Evolutionary conservation across 2,329 filamentous ascomycete species (phyloP).

Genomic region (Verticillium dahliae): DNA sequence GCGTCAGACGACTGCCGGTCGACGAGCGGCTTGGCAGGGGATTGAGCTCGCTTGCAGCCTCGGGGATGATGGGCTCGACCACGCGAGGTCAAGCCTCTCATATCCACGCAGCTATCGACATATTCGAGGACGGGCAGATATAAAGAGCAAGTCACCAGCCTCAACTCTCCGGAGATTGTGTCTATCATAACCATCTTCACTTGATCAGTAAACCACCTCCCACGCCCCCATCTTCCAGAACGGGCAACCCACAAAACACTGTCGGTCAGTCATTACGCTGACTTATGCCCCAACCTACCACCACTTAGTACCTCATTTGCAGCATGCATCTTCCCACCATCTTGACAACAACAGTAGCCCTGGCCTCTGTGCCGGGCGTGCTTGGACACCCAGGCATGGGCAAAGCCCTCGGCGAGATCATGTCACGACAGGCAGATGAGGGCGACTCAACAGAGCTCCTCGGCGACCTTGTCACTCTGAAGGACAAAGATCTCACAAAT

Average conservation of each 20-base stretch:
- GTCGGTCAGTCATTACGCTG: background rate
- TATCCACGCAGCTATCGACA: background rate
- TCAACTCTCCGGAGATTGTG: background rate
- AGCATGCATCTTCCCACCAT: constrained; percentile 10
- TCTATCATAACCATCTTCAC: background rate
- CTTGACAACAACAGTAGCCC: constrained; percentile 8
- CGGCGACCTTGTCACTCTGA: constrained; percentile 12
- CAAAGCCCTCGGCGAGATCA: constrained; percentile 11
- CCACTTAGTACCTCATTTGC: constrained; percentile 45
- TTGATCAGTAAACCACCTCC: background rate
- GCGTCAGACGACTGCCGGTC: background rate
- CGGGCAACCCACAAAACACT: background rate
- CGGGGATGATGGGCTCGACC: background rate
- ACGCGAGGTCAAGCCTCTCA: background rate
- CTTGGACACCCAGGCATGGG: constrained; percentile 13
- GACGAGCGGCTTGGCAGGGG: background rate
- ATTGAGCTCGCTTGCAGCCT: background rate
- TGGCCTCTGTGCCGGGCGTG: constrained; percentile 7
- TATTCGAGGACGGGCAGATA: background rate
- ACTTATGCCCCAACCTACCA: constrained; percentile 32
- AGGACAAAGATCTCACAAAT: constrained; percentile 7
- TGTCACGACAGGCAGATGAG: constrained; percentile 4
- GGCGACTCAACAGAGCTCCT: constrained; percentile 12
- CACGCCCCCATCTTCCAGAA: background rate
- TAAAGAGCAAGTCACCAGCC: background rate